Conservation (phyloP, 345 rosid species). For the Populus deltoides region DNA sequence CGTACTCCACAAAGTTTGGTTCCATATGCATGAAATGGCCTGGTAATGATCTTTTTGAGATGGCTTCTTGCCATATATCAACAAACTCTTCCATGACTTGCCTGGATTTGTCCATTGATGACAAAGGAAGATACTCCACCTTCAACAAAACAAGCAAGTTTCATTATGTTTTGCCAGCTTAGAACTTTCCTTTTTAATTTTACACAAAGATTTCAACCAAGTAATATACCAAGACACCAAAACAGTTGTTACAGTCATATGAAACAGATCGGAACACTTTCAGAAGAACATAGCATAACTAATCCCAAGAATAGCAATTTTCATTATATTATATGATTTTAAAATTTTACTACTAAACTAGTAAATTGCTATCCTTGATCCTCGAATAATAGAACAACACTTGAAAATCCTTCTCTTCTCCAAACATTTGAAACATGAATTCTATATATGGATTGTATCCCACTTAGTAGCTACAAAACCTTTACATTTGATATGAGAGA, state of each 20-base stretch:
- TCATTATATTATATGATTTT: not conserved
- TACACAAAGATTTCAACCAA: not conserved
- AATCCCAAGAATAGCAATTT: not conserved
- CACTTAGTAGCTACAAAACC: not conserved
- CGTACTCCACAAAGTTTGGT: slow-evolving; percentile 66
- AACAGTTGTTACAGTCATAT: not conserved
- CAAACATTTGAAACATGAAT: not conserved
- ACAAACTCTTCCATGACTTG: slow-evolving; percentile 75
- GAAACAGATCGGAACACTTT: not conserved
- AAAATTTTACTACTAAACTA: not conserved
- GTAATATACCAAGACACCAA: not conserved
- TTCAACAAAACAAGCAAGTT: slow-evolving; percentile 32
- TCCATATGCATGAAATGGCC: slow-evolving; percentile 70
- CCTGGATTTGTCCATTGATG: slow-evolving; percentile 68
- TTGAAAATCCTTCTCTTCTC: not conserved
- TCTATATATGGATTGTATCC: not conserved
- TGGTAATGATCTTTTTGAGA: slow-evolving; percentile 67
- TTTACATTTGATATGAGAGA: not conserved
- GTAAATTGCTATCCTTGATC: not conserved
- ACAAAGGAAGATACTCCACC: slow-evolving; percentile 89
- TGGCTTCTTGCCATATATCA: slow-evolving; percentile 74
- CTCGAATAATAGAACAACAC: not conserved
- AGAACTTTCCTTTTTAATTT: no score
- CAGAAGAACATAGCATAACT: not conserved
- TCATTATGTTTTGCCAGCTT: not conserved